Evolutionary conservation across 2,329 filamentous ascomycete genomes (phyloP), one percentile per base, ranked within the genome.

Genomic region (Plenodomus lindquistii): DNA sequence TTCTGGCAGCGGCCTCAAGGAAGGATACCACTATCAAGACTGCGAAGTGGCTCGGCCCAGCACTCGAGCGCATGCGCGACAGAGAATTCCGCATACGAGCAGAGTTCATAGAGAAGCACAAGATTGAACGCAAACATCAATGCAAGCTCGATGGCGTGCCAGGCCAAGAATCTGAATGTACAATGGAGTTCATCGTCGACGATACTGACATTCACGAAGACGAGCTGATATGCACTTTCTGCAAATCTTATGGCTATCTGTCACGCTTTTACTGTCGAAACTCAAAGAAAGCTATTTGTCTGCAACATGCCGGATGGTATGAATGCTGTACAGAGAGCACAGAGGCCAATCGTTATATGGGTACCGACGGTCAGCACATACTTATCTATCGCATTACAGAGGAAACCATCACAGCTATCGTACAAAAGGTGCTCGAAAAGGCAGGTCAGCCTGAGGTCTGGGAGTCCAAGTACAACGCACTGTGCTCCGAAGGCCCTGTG

Each of bases 31-130:
- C 84, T 0, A 97, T 99, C 47, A 89, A 90, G 60, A 97, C 91
- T 2, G 91, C 94, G 1, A 96, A 94, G 73, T 99, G 94, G 94
- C 80, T 99, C 15, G 89, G 88, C 2, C 93, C 93, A 0, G 94
- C 94, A 1, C 75, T 99, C 18, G 84, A 90, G 42, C 84, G 89
- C 40, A 88, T 96, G 65, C 84, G 84, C 57, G 82, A 85, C 48
- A 85, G 90, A 24, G 94, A 97, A 74, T 63, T 85, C 1, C 72
- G 76, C 2, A 84, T 88, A 53, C 83, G 94, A 44, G 79, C 85
- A 41, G 77, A 80, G 1, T 92, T 97, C 62, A 67, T 88, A 7
- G 73, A 79, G 4, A 85, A 83, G 42, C 88, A 92, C 65, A 79
- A 80, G 45, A 80, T 82, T 52, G 44, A 48, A 4, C 55, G 54